These are phyloP conservation scores for Parascedosporium putredinis DNA, from an alignment of 2,329 filamentous ascomycete species.

Conservation along the genomic window DNA sequence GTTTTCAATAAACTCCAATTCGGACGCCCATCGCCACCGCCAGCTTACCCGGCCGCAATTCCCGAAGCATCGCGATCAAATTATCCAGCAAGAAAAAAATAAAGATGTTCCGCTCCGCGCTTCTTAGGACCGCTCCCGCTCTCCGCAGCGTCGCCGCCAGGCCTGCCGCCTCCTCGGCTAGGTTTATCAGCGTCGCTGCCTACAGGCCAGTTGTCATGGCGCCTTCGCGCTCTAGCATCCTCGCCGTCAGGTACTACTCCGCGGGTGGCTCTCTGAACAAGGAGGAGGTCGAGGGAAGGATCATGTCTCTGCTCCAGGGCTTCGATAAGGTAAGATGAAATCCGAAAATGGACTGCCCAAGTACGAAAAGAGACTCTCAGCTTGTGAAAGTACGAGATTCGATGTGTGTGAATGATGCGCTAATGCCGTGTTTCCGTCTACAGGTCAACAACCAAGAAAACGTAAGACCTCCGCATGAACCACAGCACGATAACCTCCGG, in stretches of 20 bases:
- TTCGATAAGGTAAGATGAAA: constrained; percentile 79
- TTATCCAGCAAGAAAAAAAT: neutral
- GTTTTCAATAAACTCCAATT: neutral
- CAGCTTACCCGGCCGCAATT: constrained; percentile 2
- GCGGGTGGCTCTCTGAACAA: constrained; percentile 68
- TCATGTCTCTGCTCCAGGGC: constrained; percentile 84
- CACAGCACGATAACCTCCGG: constrained; percentile 10
- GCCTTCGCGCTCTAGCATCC: constrained; percentile 41
- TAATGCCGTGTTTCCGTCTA: neutral
- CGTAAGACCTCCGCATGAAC: constrained; percentile 33
- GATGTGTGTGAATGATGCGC: too few relatives aligned
- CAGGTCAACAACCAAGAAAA: constrained; percentile 59
- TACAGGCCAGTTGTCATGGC: constrained; percentile 27
- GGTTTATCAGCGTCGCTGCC: constrained; percentile 49
- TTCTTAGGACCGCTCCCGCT: constrained; percentile 65
- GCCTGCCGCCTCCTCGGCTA: constrained; percentile 46
- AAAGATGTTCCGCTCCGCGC: constrained; percentile 77
- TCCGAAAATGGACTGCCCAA: constrained; percentile 4
- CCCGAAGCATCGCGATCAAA: neutral
- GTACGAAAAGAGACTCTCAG: too few relatives aligned
- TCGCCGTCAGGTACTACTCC: constrained; percentile 75
- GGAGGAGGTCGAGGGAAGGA: constrained; percentile 81
- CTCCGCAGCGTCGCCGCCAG: constrained; percentile 53
- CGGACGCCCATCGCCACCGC: neutral
- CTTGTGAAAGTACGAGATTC: too few relatives aligned